Evolutionary conservation across 1,284 basidiomycete genomes (phyloP).

Genomic region (Inonotus obliquus): DNA sequence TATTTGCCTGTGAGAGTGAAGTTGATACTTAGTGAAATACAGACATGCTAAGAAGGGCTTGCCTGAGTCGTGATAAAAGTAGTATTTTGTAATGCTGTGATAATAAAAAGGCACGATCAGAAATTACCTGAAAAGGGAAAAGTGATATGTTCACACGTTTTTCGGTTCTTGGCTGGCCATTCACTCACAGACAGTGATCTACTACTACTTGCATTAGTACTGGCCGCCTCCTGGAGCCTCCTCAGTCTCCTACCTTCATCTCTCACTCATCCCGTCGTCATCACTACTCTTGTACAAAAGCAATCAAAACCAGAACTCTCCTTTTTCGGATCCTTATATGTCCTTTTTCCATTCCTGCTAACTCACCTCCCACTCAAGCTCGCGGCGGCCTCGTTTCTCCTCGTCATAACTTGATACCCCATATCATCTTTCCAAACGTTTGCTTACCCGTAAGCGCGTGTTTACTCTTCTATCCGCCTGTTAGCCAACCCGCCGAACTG

Average conservation of each 20-base stretch:
- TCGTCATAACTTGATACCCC: constrained; percentile 2
- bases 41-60: neutral
- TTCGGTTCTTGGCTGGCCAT: neutral
- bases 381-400: constrained; percentile 15
- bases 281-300: constrained; percentile 5
- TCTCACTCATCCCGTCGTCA: neutral
- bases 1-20: neutral
- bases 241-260: neutral
- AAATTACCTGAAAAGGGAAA: neutral
- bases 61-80: neutral
- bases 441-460: constrained; percentile 3
- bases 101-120: neutral
- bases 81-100: neutral
- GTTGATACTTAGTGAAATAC: neutral
- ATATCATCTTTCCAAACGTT: neutral
- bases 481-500: neutral
- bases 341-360: constrained; percentile 7
- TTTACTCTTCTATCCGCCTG: neutral
- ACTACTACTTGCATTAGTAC: neutral
- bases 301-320: neutral
- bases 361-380: constrained; percentile 3
- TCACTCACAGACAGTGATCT: neutral
- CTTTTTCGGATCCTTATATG: neutral
- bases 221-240: neutral
- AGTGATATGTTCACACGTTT: neutral